A percentile compares a stretch with the other conserved stretches of the same genome.
Evolutionary conservation across 306 rosid genomes (phyloP).

Genomic region (Senna tora): DNA sequence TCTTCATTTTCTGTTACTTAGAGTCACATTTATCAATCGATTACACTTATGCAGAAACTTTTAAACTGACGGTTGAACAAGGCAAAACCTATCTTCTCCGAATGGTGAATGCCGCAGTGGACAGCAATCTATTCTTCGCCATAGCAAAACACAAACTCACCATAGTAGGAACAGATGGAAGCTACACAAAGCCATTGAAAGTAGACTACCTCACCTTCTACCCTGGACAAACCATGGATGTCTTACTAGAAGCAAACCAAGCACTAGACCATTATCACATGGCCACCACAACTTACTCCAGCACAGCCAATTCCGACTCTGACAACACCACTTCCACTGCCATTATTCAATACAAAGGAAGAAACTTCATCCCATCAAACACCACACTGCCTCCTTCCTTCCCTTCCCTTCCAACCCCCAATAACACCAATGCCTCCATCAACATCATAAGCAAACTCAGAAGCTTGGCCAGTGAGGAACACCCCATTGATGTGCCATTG

Average conservation of each 20-base stretch:
- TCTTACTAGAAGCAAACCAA: not conserved
- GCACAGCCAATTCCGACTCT: not conserved
- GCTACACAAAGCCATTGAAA: not conserved
- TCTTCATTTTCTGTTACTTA: no score
- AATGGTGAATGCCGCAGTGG: not conserved
- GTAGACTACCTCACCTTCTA: not conserved
- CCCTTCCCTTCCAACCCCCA: constrained; percentile 47
- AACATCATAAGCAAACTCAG: constrained; percentile 36
- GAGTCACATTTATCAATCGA: not conserved
- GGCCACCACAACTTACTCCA: constrained; percentile 52
- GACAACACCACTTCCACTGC: constrained; percentile 54
- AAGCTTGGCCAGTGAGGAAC: constrained; percentile 32
- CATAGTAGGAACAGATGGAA: not conserved
- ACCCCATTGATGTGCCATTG: constrained; percentile 34
- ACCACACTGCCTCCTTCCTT: constrained; percentile 25
- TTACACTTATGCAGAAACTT: constrained; percentile 38
- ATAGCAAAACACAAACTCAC: not conserved
- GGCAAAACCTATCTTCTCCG: not conserved
- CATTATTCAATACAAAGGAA: constrained; percentile 36
- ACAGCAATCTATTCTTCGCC: not conserved
- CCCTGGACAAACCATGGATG: not conserved
- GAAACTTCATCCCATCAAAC: no score
- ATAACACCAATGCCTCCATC: constrained; percentile 44
- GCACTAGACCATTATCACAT: constrained; percentile 36
- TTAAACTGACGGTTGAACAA: constrained; percentile 38